A percentile compares a stretch with the other conserved stretches of the same genome.
Conservation (phyloP, 2,329 filamentous ascomycete species). For the Bipolaris zeicola region DNA sequence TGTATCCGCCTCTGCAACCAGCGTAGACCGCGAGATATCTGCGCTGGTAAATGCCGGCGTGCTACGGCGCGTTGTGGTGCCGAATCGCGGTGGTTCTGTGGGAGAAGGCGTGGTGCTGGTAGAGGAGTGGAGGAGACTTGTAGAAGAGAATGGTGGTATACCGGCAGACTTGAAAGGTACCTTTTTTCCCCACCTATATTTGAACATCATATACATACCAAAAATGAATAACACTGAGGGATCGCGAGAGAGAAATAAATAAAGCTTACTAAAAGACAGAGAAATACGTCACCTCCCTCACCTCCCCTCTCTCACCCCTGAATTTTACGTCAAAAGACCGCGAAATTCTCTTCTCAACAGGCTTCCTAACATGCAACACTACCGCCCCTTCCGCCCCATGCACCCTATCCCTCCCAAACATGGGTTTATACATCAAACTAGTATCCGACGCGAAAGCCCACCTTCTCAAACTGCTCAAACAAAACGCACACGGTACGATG, state of each 20-base stretch:
- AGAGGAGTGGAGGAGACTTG: constrained; percentile 52
- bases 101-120: constrained; percentile 69
- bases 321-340: too few relatives aligned
- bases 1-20: constrained; percentile 66
- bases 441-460: constrained; percentile 66
- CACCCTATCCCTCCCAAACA: constrained; percentile 67
- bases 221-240: too few relatives aligned
- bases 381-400: constrained; percentile 43
- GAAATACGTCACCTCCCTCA: constrained; percentile 53
- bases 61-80: constrained; percentile 67
- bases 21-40: constrained; percentile 70
- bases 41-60: constrained; percentile 63
- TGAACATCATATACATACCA: too few relatives aligned
- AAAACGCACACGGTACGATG: constrained; percentile 64
- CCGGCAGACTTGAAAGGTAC: constrained; percentile 6
- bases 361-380: too few relatives aligned
- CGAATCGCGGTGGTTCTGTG: constrained; percentile 62
- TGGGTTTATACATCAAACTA: constrained; percentile 70
- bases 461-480: constrained; percentile 64
- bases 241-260: too few relatives aligned
- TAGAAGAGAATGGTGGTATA: constrained; percentile 33
- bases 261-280: constrained; percentile 29
- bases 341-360: too few relatives aligned
- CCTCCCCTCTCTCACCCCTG: constrained; percentile 41
- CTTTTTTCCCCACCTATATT: too few relatives aligned